phyloP scores from a whole-genome alignment of 176 grass and related monocot genomes.

The Raddia guianensis region DNA sequence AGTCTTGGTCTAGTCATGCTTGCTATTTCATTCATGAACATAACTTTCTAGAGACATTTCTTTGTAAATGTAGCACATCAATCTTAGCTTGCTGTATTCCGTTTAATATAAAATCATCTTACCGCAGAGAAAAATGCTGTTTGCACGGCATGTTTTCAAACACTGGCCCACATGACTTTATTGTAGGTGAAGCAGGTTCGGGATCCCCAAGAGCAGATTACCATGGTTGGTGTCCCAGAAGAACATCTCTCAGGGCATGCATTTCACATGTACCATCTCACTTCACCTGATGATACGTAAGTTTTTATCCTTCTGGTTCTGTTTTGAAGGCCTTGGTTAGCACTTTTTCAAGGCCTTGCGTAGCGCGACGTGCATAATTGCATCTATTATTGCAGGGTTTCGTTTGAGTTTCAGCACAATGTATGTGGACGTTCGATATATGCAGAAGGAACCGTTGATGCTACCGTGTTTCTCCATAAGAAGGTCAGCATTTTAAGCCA shows the following conservation, averaged over 20 bases:
- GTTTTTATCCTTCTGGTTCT: slow-evolving; percentile 20
- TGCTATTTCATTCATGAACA: background rate
- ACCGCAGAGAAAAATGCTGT: background rate
- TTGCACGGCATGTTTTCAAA: slow-evolving; percentile 16
- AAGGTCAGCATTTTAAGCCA: slow-evolving; percentile 50
- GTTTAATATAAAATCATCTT: no score
- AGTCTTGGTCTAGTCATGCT: slow-evolving; percentile 1
- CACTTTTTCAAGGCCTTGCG: slow-evolving; percentile 1
- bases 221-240: slow-evolving; percentile 85
- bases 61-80: background rate
- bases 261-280: slow-evolving; percentile 96
- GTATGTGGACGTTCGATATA: slow-evolving; percentile 91
- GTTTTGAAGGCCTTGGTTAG: slow-evolving; percentile 14
- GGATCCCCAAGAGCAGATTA: slow-evolving; percentile 72
- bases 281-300: slow-evolving; percentile 90
- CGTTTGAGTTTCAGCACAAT: slow-evolving; percentile 98
- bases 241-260: slow-evolving; percentile 78
- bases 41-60: slow-evolving; percentile 1
- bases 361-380: background rate
- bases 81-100: background rate
- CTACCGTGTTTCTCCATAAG: slow-evolving; percentile 81
- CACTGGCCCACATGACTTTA: background rate
- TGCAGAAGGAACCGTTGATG: slow-evolving; percentile 87
- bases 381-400: slow-evolving; percentile 54
- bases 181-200: slow-evolving; percentile 73